Evolutionary conservation across 2,329 filamentous ascomycete genomes (phyloP).

Genomic region (Aspergillus sergii): DNA sequence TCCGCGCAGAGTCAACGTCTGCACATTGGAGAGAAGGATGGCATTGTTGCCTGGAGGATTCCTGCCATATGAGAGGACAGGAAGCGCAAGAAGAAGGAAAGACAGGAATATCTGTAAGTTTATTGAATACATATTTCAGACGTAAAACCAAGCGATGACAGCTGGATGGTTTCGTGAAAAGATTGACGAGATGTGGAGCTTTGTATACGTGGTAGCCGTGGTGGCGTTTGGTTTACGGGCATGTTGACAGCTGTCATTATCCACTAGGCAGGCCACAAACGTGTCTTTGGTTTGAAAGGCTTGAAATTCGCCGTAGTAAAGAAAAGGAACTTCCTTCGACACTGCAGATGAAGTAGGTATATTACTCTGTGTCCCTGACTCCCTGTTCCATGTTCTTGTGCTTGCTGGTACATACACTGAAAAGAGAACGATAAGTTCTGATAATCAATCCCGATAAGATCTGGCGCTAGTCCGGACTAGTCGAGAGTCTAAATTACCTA

Average conservation of each 20-base stretch:
- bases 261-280: not conserved
- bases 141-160: not conserved
- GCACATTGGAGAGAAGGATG: constrained; percentile 67
- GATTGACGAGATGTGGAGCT: constrained; percentile 1
- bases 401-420: not conserved
- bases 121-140: not conserved
- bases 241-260: constrained; percentile 2
- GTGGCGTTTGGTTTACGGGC: not conserved
- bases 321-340: not conserved
- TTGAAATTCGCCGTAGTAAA: not conserved
- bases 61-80: constrained; percentile 24
- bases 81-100: constrained; percentile 23
- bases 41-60: constrained; percentile 47
- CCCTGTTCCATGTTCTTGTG: not conserved
- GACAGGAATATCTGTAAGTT: constrained; percentile 20
- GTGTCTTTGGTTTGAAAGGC: not conserved
- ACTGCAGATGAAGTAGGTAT: not conserved
- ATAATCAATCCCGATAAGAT: not conserved
- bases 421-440: no score
- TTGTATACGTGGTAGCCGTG: constrained; percentile 1
- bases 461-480: constrained; percentile 4
- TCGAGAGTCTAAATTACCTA: not conserved
- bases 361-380: not conserved
- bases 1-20: constrained; percentile 75
- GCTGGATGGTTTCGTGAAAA: not conserved